Base-by-base conservation (phyloP, 306 rosid species). In the Lupinus albus region DNA sequence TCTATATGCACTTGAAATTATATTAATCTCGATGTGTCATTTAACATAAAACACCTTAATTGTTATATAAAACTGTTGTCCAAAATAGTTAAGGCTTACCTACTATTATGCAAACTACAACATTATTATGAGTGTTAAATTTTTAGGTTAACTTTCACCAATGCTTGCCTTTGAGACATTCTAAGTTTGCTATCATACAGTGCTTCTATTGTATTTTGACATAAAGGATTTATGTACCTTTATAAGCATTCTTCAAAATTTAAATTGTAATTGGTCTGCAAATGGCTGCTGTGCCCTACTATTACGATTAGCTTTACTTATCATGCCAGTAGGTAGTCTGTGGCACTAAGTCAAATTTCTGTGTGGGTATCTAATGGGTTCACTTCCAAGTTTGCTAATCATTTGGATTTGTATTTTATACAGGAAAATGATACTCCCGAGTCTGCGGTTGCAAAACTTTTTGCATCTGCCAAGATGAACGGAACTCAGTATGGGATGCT, bases 401-500 rank as follows among this genome's bases (percentile, higher is more conserved):
- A 18, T 14, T 30, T 32, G 56, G 53, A 8, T 44, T 55, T 74
- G 41, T 58, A 32, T 75, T 30, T 42, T 50, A 55, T 47, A 46
- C 72, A 91, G 97, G 95, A 91, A 68, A 88, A 70, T 72, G 97
- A 84, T 82, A 68, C 67, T 73, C 97, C 93, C 16, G 97, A 83
- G 79, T 72, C 88, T 42, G 93, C 88, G n/a, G 88, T 91, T 68
- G 96, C 97, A 47, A 85, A 80, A 67, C 96, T 92, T 68, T 92
- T 89, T 81, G 87, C 97, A 64, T 85, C 91, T 61, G 81, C 80
- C 36, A 89, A 85, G 86, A 70, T 38, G 74, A 79, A 58, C 59
- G 41, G 77, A 65, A 47, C 70, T 15, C 87, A 88, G 16, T 87
- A 82, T 74, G 87, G 85, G 53, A 80, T 73, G 73, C 41, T 65